Percentiles rank a stretch among this genome's conserved stretches.
phyloP scores from a whole-genome alignment of 2,329 filamentous ascomycete species.

The Diplodia mutila region DNA sequence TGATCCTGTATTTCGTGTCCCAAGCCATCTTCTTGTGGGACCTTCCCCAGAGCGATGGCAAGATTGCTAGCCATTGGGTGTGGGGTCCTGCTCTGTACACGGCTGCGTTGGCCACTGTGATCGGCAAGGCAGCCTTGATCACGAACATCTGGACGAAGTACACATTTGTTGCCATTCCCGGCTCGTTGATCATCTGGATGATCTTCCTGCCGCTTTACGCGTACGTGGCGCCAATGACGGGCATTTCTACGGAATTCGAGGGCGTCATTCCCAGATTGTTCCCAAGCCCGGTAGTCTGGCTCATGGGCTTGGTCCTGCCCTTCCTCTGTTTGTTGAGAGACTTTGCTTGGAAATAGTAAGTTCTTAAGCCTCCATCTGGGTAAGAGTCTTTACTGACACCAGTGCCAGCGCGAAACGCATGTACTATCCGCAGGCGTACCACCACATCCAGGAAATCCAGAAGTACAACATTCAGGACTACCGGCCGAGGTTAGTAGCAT shows the following conservation, averaged over 20 bases:
- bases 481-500: constrained; percentile 73
- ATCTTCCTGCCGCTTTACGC: constrained; percentile 87
- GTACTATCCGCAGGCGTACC: constrained; percentile 94
- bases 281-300: constrained; percentile 83
- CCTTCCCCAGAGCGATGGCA: constrained; percentile 76
- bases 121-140: constrained; percentile 91
- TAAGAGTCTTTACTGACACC: neutral
- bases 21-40: constrained; percentile 83
- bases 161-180: constrained; percentile 91
- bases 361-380: constrained; percentile 4
- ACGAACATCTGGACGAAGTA: constrained; percentile 99
- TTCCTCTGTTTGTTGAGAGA: constrained; percentile 83
- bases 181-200: constrained; percentile 89
- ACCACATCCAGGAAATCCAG: constrained; percentile 99
- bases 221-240: constrained; percentile 78
- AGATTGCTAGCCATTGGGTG: constrained; percentile 90
- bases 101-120: constrained; percentile 86
- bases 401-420: constrained; percentile 73
- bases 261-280: constrained; percentile 84
- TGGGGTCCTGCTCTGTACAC: constrained; percentile 97
- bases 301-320: constrained; percentile 81
- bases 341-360: constrained; percentile 90
- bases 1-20: constrained; percentile 86
- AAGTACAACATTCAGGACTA: constrained; percentile 99
- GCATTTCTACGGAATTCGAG: constrained; percentile 80